A percentile compares a stretch with the other conserved stretches of the same genome.
Evolutionary conservation across 352 stramenopile genomes (phyloP).

Genomic region (Saprolegnia parasitica): DNA sequence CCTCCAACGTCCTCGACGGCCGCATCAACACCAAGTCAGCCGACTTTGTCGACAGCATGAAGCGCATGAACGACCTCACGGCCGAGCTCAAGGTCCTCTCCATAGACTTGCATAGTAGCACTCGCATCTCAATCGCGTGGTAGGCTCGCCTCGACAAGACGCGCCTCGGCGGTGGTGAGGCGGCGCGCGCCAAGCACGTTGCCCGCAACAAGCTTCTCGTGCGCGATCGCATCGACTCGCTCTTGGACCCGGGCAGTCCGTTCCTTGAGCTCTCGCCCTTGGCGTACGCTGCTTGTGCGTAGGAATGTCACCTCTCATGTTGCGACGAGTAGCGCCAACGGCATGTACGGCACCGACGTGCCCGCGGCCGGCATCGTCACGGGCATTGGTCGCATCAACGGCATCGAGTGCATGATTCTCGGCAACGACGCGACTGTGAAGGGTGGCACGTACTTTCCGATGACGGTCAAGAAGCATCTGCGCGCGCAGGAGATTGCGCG

Average conservation of each 20-base stretch:
- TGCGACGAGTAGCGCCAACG: conserved; percentile 39
- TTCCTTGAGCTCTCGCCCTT: conserved; percentile 95
- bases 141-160: conserved; percentile 35
- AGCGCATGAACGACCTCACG: conserved; percentile 56
- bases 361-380: conserved; percentile 87
- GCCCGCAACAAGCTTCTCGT: conserved; percentile 74
- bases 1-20: conserved; percentile 59
- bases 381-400: conserved; percentile 80
- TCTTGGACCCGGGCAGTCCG: conserved; percentile 92
- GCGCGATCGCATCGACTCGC: conserved; percentile 91
- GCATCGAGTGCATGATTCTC: conserved; percentile 94
- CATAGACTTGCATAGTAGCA: neutral
- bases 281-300: conserved; percentile 32
- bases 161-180: conserved; percentile 59
- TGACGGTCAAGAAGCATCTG: conserved; percentile 98
- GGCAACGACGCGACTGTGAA: conserved; percentile 99
- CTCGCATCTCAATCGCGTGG: neutral
- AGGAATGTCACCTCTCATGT: neutral
- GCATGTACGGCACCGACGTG: conserved; percentile 81
- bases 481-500: conserved; percentile 93
- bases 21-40: conserved; percentile 54
- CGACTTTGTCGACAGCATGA: conserved; percentile 51
- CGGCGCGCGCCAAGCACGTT: conserved; percentile 65
- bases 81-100: conserved; percentile 36
- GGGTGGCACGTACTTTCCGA: conserved; percentile 96